Percentiles rank a stretch among this genome's conserved stretches.
Evolutionary conservation across 768 basidiomycete genomes (phyloP).

Genomic region (Lactifluus pinguis): DNA sequence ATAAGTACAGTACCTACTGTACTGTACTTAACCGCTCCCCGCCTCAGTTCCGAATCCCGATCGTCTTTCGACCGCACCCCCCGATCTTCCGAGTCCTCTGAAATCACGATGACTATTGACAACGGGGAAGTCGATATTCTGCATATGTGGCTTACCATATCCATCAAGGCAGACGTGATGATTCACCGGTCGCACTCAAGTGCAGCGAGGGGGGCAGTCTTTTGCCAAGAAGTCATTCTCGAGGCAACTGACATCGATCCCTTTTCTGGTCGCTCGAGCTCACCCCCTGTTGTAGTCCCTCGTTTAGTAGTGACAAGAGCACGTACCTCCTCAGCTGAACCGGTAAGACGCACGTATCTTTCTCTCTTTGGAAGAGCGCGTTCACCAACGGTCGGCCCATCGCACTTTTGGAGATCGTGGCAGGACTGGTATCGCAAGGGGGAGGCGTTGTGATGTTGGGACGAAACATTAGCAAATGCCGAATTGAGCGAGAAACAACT

Average conservation of each 20-base stretch:
- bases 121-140: background rate
- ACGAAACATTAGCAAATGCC: no score
- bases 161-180: background rate
- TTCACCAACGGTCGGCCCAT: background rate
- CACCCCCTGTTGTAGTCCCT: background rate
- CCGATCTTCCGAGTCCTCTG: slow-evolving; percentile 7
- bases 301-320: background rate
- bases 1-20: no score
- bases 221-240: slow-evolving; percentile 7
- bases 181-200: slow-evolving; percentile 6
- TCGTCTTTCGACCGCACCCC: no score
- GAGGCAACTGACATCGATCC: slow-evolving; percentile 3
- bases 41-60: no score
- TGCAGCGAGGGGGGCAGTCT: background rate
- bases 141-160: background rate
- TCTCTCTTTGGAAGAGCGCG: slow-evolving; percentile 1
- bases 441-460: no score
- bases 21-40: no score
- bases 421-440: no score
- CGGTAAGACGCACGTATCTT: background rate
- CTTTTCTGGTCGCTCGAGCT: background rate
- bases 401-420: background rate
- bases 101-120: background rate
- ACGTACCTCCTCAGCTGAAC: background rate
- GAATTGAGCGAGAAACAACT: no score